Percentiles rank a stretch among this genome's conserved stretches.
Conservation (phyloP, 306 rosid genomes). For the Mucuna pruriens region DNA sequence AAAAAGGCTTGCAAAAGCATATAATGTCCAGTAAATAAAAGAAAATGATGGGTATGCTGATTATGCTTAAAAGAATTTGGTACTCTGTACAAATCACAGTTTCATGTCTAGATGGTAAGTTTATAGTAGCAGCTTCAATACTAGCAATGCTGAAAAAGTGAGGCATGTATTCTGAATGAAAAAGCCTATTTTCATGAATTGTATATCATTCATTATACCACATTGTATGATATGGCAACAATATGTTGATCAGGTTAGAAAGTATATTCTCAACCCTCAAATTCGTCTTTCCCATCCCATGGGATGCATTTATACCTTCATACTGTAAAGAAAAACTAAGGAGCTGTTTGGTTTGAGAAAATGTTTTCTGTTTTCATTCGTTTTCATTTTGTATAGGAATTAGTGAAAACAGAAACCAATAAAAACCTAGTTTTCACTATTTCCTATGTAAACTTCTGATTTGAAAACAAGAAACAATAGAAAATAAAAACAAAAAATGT, state of each 20-base stretch:
- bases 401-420: too few relatives aligned
- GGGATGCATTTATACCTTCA: background rate
- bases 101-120: background rate
- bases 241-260: background rate
- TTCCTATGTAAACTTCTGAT: too few relatives aligned
- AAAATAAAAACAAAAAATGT: too few relatives aligned
- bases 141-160: background rate
- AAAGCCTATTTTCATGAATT: background rate
- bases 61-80: conserved; percentile 8
- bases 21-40: background rate
- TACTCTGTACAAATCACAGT: background rate
- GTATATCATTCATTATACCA: background rate
- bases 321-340: background rate
- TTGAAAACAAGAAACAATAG: too few relatives aligned
- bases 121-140: background rate
- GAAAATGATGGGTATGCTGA: background rate
- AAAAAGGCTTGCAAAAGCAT: background rate
- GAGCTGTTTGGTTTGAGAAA: too few relatives aligned
- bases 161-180: background rate
- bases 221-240: background rate
- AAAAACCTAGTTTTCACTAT: too few relatives aligned
- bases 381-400: too few relatives aligned
- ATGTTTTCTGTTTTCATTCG: too few relatives aligned
- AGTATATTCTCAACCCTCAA: background rate
- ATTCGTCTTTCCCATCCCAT: background rate